Conservation (phyloP, 1,284 basidiomycete genomes). For the Apiotrichum siamense region DNA sequence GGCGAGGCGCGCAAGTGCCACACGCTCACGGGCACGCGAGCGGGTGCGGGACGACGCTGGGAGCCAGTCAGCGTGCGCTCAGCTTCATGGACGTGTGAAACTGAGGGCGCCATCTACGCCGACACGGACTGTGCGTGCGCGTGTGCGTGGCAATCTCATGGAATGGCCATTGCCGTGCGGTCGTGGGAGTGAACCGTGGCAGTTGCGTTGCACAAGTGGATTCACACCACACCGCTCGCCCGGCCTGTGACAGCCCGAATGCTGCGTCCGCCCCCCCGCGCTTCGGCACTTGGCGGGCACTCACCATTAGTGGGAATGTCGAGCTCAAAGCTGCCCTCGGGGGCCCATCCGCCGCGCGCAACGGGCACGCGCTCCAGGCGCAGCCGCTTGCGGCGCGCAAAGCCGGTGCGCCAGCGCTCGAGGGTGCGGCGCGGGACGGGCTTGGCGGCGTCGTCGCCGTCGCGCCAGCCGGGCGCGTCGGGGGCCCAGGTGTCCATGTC, state of each 20-base stretch:
- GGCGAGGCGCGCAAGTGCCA: conserved; percentile 29
- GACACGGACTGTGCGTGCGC: no score
- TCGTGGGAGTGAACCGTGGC: no score
- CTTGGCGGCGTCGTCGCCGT: conserved; percentile 14
- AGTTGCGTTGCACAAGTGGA: no score
- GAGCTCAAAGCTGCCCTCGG: conserved; percentile 46
- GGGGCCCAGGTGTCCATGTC: conserved; percentile 34
- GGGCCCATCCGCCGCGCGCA: conserved; percentile 39
- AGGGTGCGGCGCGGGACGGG: conserved; percentile 11
- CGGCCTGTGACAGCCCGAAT: no score
- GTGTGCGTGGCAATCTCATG: no score
- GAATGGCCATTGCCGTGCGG: no score
- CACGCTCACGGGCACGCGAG: conserved; percentile 22
- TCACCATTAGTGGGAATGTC: conserved; percentile 34
- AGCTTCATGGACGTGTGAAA: no score
- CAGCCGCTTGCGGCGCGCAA: conserved; percentile 20
- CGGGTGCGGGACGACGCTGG: conserved; percentile 24
- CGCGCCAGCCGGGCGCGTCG: conserved; percentile 34
- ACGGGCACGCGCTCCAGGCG: conserved; percentile 22
- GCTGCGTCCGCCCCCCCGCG: not conserved
- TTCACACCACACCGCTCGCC: no score
- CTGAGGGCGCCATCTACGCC: not conserved
- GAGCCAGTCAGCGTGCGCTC: no score
- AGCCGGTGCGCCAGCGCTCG: conserved; percentile 26
- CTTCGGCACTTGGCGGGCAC: no score